Base-by-base conservation (phyloP, 805 yeast genomes). In the Candida sonorensis region DNA sequence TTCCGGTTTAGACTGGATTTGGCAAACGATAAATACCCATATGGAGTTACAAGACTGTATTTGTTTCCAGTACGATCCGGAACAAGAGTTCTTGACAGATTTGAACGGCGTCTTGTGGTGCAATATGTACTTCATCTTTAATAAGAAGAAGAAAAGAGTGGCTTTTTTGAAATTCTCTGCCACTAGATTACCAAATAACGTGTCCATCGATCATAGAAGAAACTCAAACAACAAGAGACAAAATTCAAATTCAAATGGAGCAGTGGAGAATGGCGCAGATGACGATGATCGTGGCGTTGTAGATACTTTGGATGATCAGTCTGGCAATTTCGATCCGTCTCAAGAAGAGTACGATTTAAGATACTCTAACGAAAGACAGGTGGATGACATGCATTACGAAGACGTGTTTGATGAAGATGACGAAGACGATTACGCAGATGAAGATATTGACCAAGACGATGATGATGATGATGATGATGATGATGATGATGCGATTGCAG, bases 101-200 rank as follows among this genome's bases (percentile, higher is more conserved):
- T 40, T 58, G 17, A 72, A 76, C 3, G 77, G 77, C 3, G 62
- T 67, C 3, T 51, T 73, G 19, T 84, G 92, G 92, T 74, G 82
- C 16, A 64, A 79, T 52, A 84, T 85, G 71, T 90, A 94, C 81
- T 92, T 92, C 55, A 75, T 90, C 27, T 87, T 82, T 61, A 92
- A 87, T 62, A 90, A 86, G 59, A 81, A 84, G 50, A 75, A 82
- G 61, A 90, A 90, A 61, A 73, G 97, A 41, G 97, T 92, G 3
- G 86, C 94, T 2, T 90, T 81, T 54, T 55, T 92, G 12, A 83
- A 84, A 46, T 61, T 92, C 41, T 77, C 76, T 34, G 79, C 81
- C 8, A 50, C 48, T 6, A 45, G 33, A 51, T 52, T 48, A 18
- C 42, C 45, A 31, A 48, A 47, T 25, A 50, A 72, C 40, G 27